These are phyloP conservation scores for Stellera chamaejasme DNA, from an alignment of 345 rosid species.

Conservation along the genomic window DNA sequence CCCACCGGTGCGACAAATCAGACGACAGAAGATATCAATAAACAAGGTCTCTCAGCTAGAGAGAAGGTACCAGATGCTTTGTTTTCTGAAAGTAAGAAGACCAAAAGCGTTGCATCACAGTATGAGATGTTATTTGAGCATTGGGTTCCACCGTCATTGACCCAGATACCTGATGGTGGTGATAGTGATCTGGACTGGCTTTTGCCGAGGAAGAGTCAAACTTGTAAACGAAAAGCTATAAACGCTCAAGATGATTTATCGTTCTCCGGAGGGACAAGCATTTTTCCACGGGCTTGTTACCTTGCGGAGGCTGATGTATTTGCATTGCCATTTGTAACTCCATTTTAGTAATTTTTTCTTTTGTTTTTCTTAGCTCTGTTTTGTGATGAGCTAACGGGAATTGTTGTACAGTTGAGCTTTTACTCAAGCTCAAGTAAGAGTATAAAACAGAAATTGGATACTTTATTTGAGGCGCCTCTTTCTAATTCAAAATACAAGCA, in stretches of 20 bases:
- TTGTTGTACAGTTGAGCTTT: no score
- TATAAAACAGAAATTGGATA: no score
- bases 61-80: neutral
- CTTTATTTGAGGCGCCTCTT: no score
- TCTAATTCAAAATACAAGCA: no score
- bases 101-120: slow-evolving; percentile 9
- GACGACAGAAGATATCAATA: neutral
- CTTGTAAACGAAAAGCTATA: neutral
- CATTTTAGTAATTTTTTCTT: slow-evolving; percentile 24
- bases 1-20: neutral
- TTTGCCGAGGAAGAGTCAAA: slow-evolving; percentile 13
- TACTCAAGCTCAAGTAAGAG: no score
- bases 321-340: slow-evolving; percentile 59
- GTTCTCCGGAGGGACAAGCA: neutral
- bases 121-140: slow-evolving; percentile 33
- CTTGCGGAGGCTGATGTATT: slow-evolving; percentile 34
- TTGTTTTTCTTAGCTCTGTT: neutral
- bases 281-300: slow-evolving; percentile 35
- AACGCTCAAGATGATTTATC: slow-evolving; percentile 7
- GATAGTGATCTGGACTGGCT: slow-evolving; percentile 51
- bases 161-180: neutral
- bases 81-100: neutral
- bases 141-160: slow-evolving; percentile 31
- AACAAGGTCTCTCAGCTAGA: slow-evolving; percentile 1
- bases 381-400: no score